Conservation (phyloP, 2,329 filamentous ascomycete species). For the Colletotrichum tanaceti region DNA sequence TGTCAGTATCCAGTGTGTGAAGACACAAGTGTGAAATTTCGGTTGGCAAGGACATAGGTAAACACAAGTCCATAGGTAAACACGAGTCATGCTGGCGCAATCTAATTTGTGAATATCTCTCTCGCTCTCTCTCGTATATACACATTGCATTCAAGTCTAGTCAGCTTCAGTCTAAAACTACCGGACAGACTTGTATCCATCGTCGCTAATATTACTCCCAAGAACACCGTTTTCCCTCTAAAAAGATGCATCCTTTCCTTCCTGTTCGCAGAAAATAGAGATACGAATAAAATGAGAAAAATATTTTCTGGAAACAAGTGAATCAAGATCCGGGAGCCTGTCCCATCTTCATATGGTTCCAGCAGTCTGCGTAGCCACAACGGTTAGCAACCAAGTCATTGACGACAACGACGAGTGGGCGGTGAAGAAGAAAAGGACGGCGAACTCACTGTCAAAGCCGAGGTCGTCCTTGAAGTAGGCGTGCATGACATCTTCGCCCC, state of each 20-base stretch:
- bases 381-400: constrained; percentile 39
- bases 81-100: neutral
- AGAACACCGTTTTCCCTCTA: constrained; percentile 26
- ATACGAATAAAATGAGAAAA: neutral
- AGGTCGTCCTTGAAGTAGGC: constrained; percentile 76
- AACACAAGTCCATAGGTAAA: too few relatives aligned
- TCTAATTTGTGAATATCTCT: neutral
- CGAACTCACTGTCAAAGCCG: constrained; percentile 69
- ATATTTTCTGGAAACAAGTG: neutral
- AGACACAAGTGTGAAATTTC: neutral
- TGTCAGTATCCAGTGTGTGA: neutral
- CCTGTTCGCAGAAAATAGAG: neutral
- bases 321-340: constrained; percentile 23
- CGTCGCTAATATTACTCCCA: constrained; percentile 29
- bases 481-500: constrained; percentile 71
- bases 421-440: neutral
- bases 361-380: constrained; percentile 59
- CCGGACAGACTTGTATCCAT: constrained; percentile 15
- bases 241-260: neutral
- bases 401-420: neutral
- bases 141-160: constrained; percentile 24
- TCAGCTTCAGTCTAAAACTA: constrained; percentile 13
- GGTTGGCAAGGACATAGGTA: too few relatives aligned
- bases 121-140: too few relatives aligned
- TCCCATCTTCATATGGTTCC: constrained; percentile 63